Conservation (phyloP, 352 stramenopile genomes). For the Phytopythium oedochilum region DNA sequence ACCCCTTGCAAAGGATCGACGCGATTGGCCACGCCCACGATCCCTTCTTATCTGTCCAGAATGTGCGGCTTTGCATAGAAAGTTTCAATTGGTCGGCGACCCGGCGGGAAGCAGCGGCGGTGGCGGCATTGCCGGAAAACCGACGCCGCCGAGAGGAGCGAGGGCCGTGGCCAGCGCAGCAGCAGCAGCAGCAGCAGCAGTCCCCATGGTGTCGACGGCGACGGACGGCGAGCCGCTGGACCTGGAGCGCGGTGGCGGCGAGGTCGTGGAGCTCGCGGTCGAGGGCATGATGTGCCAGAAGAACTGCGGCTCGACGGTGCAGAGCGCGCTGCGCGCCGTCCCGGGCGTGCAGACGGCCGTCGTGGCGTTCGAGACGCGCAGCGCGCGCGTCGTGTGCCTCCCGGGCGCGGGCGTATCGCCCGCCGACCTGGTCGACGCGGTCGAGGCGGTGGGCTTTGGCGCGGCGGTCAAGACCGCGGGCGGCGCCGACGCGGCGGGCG, state of each 20-base stretch:
- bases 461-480: constrained; percentile 30
- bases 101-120: too few species aligned
- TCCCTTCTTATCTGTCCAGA: too few species aligned
- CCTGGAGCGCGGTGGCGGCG: constrained; percentile 5
- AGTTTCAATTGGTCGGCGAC: too few species aligned
- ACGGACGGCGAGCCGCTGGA: constrained; percentile 6
- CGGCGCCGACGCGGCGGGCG: not conserved
- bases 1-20: too few species aligned
- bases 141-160: not conserved
- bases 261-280: constrained; percentile 63
- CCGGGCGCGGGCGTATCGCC: constrained; percentile 29
- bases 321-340: constrained; percentile 63
- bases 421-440: constrained; percentile 61
- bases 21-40: too few species aligned
- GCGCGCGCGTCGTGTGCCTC: constrained; percentile 46
- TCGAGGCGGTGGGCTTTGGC: constrained; percentile 78
- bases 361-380: constrained; percentile 63
- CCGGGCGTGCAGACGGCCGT: constrained; percentile 60
- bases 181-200: too few species aligned
- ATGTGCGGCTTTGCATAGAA: too few species aligned
- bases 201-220: constrained; percentile 5
- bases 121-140: constrained; percentile 8
- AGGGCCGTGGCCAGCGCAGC: too few species aligned
- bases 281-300: constrained; percentile 96
- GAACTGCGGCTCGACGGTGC: constrained; percentile 91